Conservation (phyloP, 176 grass and related monocot species). For the Saccharum officinarum region DNA sequence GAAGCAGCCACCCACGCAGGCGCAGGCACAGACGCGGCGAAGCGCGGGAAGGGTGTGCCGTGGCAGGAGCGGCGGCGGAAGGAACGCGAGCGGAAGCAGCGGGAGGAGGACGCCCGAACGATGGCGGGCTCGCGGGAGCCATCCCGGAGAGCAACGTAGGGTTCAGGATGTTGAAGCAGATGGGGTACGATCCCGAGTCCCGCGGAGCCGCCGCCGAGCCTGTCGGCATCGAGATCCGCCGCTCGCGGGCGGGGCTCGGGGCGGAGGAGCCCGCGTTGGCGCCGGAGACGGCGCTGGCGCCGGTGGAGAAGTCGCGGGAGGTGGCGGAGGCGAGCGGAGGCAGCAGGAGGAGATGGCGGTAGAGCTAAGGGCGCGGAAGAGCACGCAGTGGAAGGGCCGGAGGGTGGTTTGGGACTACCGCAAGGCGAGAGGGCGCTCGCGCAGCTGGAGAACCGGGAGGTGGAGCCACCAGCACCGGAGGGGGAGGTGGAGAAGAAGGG, state of each 20-base stretch:
- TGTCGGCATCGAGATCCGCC: slow-evolving; percentile 74
- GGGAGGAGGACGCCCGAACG: slow-evolving; percentile 76
- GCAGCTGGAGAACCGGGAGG: slow-evolving; percentile 72
- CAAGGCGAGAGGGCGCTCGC: slow-evolving; percentile 69
- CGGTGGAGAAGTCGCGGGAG: slow-evolving; percentile 37
- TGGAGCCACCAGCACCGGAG: slow-evolving; percentile 40
- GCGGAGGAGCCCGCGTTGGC: slow-evolving; percentile 41
- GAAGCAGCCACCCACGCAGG: slow-evolving; percentile 28
- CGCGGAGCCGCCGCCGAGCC: slow-evolving; percentile 45
- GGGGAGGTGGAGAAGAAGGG: slow-evolving; percentile 38
- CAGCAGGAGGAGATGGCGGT: slow-evolving; percentile 54
- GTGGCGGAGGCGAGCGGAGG: slow-evolving; percentile 45
- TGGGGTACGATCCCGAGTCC: slow-evolving; percentile 67
- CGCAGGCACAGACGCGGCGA: slow-evolving; percentile 21
- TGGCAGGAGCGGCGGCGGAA: slow-evolving; percentile 66
- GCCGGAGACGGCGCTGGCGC: not conserved
- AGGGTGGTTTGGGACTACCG: slow-evolving; percentile 57
- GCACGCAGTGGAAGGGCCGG: slow-evolving; percentile 66
- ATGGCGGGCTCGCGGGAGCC: slow-evolving; percentile 53
- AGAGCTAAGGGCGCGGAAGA: slow-evolving; percentile 75
- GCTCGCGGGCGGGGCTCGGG: slow-evolving; percentile 65
- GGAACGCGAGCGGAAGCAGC: slow-evolving; percentile 61
- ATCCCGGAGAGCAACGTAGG: slow-evolving; percentile 89
- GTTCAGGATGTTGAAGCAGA: slow-evolving; percentile 83
- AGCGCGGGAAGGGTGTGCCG: slow-evolving; percentile 50